A percentile compares a stretch with the other conserved stretches of the same genome.
phyloP scores from a whole-genome alignment of 2,329 filamentous ascomycete genomes.

The Diaporthe velutina region DNA sequence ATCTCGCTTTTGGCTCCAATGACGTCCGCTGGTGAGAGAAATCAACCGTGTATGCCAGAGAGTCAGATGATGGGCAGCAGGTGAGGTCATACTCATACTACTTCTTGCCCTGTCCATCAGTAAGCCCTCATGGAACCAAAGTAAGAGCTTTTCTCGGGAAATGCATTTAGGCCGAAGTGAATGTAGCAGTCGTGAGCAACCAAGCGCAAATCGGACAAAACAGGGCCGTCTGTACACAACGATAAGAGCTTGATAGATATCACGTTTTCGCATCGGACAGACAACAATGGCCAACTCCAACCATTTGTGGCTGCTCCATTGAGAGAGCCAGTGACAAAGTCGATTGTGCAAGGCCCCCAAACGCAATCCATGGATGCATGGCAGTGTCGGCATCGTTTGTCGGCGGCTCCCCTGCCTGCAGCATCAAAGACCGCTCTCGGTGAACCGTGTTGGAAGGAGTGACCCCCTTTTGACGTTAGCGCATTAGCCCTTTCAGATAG shows the following conservation, averaged over 20 bases:
- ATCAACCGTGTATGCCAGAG: neutral
- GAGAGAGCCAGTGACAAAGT: neutral
- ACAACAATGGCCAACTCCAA: neutral
- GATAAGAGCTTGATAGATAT: neutral
- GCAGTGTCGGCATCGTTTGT: neutral
- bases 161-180: neutral
- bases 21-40: neutral
- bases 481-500: no score
- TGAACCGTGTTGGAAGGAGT: neutral
- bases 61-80: neutral
- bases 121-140: neutral
- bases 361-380: neutral
- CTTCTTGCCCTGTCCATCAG: neutral
- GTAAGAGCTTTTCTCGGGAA: no score
- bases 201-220: neutral
- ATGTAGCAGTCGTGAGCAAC: neutral
- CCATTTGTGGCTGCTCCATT: neutral
- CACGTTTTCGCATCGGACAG: neutral
- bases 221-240: neutral
- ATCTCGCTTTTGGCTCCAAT: neutral
- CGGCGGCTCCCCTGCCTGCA: neutral
- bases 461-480: no score
- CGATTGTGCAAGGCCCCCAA: neutral
- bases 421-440: neutral
- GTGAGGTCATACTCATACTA: neutral